Conservation (phyloP, 192 early-diverging fungal genomes). For the Glomus cerebriforme region DNA sequence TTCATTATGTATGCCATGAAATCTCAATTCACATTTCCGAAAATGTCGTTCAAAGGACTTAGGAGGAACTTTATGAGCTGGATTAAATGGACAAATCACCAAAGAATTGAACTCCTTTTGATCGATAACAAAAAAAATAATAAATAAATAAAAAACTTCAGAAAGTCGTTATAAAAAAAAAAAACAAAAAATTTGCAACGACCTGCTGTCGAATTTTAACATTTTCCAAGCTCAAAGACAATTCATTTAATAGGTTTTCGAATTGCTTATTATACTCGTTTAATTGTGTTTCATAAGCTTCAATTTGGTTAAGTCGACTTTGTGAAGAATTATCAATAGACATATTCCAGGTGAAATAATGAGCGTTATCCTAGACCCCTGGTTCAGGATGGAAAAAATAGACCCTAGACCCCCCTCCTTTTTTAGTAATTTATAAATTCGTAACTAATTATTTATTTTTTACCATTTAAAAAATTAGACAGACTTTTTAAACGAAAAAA, state of each 20-base stretch:
- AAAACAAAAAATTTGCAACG: not conserved
- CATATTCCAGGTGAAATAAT: not conserved
- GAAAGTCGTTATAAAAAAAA: not conserved
- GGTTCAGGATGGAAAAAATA: too few relatives aligned
- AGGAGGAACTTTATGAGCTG: conserved; percentile 27
- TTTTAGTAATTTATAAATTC: too few relatives aligned
- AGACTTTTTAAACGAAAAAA: too few relatives aligned
- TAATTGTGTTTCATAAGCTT: not conserved
- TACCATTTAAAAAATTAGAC: too few relatives aligned
- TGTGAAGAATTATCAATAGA: not conserved
- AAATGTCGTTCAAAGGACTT: conserved; percentile 31
- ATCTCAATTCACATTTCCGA: conserved; percentile 31
- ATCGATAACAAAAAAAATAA: not conserved
- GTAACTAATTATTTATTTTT: too few relatives aligned
- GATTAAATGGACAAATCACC: conserved; percentile 29
- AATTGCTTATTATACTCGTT: conserved; percentile 18
- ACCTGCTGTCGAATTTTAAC: conserved; percentile 13
- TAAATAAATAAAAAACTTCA: too few relatives aligned
- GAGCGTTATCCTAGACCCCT: too few relatives aligned
- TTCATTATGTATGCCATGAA: conserved; percentile 35
- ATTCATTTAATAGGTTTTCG: not conserved
- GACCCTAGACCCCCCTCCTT: too few relatives aligned
- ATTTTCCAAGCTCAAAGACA: not conserved
- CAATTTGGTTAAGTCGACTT: not conserved
- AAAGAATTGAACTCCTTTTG: not conserved